Evolutionary conservation across 2,329 filamentous ascomycete species (phyloP), one percentile per base, ranked within the genome.

Genomic region (Trichoderma sp.): DNA sequence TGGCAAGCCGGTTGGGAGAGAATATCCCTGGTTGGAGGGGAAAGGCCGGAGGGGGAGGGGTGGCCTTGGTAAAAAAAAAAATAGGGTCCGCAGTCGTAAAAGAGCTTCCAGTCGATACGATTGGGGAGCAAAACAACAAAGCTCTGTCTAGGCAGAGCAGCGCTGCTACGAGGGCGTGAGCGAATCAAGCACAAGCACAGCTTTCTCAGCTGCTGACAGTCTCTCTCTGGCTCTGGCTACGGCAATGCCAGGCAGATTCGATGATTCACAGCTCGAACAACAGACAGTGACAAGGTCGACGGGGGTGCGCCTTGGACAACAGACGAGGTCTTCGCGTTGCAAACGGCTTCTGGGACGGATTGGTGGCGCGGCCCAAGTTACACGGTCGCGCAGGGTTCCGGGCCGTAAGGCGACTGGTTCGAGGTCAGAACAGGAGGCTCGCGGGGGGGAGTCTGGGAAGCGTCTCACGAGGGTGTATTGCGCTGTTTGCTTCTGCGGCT

Each of bases 1-100:
- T 73, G 67, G 64, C 67, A 63, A 66, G 70, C 71, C 71, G 61
- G 64, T 73, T 73, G 72, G 70, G 57, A 70, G 70, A 67, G 62
- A 67, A 73, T 39, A 70, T 69, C 59, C 65, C 55, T 69, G 39
- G 71, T 39, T 62, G 71, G 43, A 71, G 39, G 67, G 36, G 26
- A 34, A 50, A 11, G 36, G n/a, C 28, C 36, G 66, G 50, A 57
- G 66, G 66, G 66, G 66, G 61, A 68, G 68, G 71, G 62, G 55
- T 68, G 55, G 62, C 50, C 50, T 59, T 50, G 70, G 20, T 23
- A 43, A 58, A 36, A 57, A 67, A 67, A 58, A 67, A 58, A 58
- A 43, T 15, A 58, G 43, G 63, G 63, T 59, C 57, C 57, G 57
- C 57, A 63, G 20, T 39, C 34, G 59, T 20, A 63, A 36, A 61